A percentile compares a stretch with the other conserved stretches of the same genome.
Conservation (phyloP, 2,329 filamentous ascomycete species). For the Lasiodiplodia gonubiensis region DNA sequence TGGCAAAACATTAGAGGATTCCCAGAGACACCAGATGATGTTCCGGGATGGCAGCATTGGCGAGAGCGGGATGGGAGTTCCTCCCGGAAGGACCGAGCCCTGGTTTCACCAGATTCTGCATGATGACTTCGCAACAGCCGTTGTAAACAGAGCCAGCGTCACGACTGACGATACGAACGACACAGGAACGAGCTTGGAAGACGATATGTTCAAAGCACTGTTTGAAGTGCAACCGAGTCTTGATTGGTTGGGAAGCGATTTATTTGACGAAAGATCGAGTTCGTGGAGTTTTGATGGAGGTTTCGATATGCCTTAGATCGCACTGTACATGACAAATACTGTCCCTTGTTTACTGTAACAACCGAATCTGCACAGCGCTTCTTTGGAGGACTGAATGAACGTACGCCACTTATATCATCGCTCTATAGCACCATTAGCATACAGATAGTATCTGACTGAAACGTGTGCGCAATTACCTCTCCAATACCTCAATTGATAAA, state of each 20-base stretch:
- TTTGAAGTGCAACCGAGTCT: conserved; percentile 43
- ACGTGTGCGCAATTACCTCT: rapidly evolving
- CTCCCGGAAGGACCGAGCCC: not conserved
- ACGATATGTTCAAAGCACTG: conserved; percentile 44
- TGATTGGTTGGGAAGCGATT: conserved; percentile 44
- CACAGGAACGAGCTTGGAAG: conserved; percentile 30
- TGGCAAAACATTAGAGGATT: not conserved
- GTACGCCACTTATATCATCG: too few relatives aligned
- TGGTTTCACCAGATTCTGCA: conserved; percentile 1
- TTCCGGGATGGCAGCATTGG: not conserved
- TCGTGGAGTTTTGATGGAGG: not conserved
- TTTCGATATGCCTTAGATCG: not conserved
- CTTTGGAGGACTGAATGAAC: too few relatives aligned
- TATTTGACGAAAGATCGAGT: conserved; percentile 27
- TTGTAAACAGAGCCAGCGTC: too few relatives aligned
- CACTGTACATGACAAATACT: too few relatives aligned
- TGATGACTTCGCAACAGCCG: too few relatives aligned
- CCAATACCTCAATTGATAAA: not conserved
- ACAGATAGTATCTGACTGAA: too few relatives aligned
- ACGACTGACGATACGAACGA: too few relatives aligned
- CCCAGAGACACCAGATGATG: not conserved
- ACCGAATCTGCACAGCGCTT: too few relatives aligned
- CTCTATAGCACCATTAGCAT: too few relatives aligned
- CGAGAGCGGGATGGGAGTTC: not conserved
- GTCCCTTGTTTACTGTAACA: too few relatives aligned